A percentile compares a stretch with the other conserved stretches of the same genome.
These are phyloP conservation scores for Scutellaria galericulata DNA, from an alignment of 257 asterid species.

Conservation along the genomic window DNA sequence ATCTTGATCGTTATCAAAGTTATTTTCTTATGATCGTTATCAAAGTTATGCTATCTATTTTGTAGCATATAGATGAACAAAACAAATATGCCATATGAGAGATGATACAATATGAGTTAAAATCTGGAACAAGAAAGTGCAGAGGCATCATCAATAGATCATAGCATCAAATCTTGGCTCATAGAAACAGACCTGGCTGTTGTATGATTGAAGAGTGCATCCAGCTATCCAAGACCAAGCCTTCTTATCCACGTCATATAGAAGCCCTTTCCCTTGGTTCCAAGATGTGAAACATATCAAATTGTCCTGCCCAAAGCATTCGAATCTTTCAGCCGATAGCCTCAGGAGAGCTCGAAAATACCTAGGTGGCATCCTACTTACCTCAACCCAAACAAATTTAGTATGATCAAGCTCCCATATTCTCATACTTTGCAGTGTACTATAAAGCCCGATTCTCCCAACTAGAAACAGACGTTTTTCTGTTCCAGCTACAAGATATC, in stretches of 20 bases:
- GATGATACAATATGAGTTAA: too few relatives aligned
- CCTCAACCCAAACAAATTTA: slow-evolving; percentile 84
- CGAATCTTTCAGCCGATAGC: slow-evolving; percentile 94
- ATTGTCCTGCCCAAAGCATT: slow-evolving; percentile 97
- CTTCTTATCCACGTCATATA: slow-evolving; percentile 91
- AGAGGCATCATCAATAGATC: slow-evolving; percentile 44
- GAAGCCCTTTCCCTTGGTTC: slow-evolving; percentile 97
- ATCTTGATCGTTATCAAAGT: too few relatives aligned
- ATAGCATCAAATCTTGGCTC: slow-evolving; percentile 97
- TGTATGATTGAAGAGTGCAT: slow-evolving; percentile 86
- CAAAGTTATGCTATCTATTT: too few relatives aligned
- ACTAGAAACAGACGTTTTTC: slow-evolving; percentile 85
- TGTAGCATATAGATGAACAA: too few relatives aligned
- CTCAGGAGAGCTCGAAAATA: slow-evolving; percentile 88
- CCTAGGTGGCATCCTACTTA: slow-evolving; percentile 91
- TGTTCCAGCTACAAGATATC: slow-evolving; percentile 93
- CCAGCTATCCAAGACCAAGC: slow-evolving; percentile 98
- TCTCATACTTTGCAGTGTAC: slow-evolving; percentile 94
- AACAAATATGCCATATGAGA: too few relatives aligned
- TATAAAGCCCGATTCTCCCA: slow-evolving; percentile 91
- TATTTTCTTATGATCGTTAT: too few relatives aligned
- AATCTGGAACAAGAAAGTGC: too few relatives aligned
- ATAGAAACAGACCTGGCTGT: slow-evolving; percentile 94
- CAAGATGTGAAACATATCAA: slow-evolving; percentile 95
- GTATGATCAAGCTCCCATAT: slow-evolving; percentile 97